Evolutionary conservation across 2,329 filamentous ascomycete species (phyloP).

Genomic region (Calonectria pseudoturangicola): DNA sequence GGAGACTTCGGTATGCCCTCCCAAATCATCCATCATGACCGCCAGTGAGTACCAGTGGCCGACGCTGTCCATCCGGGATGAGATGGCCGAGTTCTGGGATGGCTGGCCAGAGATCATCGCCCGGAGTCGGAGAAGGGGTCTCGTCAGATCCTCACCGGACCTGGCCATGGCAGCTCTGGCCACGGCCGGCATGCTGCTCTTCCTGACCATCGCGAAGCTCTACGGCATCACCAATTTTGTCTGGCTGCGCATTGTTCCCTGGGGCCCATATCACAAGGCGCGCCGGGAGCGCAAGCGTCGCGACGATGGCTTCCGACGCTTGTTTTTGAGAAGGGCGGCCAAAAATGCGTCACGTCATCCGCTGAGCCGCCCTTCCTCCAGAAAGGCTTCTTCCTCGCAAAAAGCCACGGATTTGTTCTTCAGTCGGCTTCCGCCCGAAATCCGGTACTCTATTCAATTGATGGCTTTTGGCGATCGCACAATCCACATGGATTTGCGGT

Average conservation of each 20-base stretch:
- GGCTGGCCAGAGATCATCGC: conserved; percentile 39
- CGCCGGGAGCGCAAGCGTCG: conserved; percentile 33
- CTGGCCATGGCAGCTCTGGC: conserved; percentile 28
- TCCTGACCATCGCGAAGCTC: conserved; percentile 30
- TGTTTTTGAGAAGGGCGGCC: conserved; percentile 21
- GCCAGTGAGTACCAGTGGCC: conserved; percentile 35
- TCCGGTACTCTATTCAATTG: conserved; percentile 30
- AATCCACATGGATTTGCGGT: conserved; percentile 50
- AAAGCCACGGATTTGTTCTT: conserved; percentile 34
- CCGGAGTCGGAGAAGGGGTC: conserved; percentile 24
- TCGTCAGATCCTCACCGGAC: conserved; percentile 31
- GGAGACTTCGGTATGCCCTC: conserved; percentile 16
- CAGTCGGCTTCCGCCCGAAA: conserved; percentile 34
- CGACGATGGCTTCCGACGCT: conserved; percentile 30
- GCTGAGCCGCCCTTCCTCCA: conserved; percentile 31
- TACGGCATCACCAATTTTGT: conserved; percentile 34
- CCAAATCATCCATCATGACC: conserved; percentile 26
- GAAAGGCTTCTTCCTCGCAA: neutral
- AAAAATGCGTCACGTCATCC: conserved; percentile 19
- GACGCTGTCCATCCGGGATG: conserved; percentile 39
- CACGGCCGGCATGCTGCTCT: conserved; percentile 30
- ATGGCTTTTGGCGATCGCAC: conserved; percentile 39
- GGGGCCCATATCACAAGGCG: conserved; percentile 35
- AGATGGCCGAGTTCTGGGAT: conserved; percentile 40
- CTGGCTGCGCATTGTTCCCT: conserved; percentile 35